Evolutionary conservation across 257 asterid genomes (phyloP).

Genomic region (Scutellaria barbata): DNA sequence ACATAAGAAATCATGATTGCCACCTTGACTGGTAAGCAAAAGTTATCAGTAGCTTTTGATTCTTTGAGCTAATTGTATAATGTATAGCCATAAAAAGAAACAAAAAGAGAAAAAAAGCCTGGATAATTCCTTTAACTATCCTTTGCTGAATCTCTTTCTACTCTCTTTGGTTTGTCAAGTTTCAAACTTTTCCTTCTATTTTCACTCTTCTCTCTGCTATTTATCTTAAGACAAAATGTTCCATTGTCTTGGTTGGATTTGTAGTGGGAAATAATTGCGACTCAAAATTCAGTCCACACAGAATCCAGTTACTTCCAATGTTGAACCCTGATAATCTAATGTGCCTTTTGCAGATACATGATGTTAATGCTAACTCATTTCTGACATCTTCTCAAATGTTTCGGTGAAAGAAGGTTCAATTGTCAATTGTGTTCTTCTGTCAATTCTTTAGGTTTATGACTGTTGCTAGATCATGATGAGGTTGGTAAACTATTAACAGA

Average conservation of each 20-base stretch:
- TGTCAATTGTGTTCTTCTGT: slow-evolving; percentile 32
- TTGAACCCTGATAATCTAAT: slow-evolving; percentile 12
- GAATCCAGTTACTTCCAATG: slow-evolving; percentile 1
- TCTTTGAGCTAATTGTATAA: slow-evolving; percentile 14
- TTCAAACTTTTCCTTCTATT: neutral
- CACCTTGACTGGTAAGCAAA: slow-evolving; percentile 45
- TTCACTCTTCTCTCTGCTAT: neutral
- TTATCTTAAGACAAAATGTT: no score
- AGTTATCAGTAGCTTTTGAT: slow-evolving; percentile 2
- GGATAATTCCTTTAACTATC: neutral
- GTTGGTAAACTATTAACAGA: slow-evolving; percentile 39
- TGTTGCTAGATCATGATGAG: slow-evolving; percentile 30
- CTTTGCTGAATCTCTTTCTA: neutral
- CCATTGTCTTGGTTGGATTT: neutral
- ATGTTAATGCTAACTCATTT: slow-evolving; percentile 57
- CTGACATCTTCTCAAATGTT: slow-evolving; percentile 45
- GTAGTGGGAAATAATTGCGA: neutral
- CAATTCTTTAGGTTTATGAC: slow-evolving; percentile 39
- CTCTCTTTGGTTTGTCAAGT: neutral
- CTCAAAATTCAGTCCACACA: neutral
- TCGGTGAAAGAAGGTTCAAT: slow-evolving; percentile 32
- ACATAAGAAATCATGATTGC: slow-evolving; percentile 51
- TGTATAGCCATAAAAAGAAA: neutral
- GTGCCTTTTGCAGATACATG: slow-evolving; percentile 41
- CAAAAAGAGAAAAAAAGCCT: no score